These are phyloP conservation scores for Tremella yokohamensis DNA, from an alignment of 768 basidiomycete species.

Conservation along the genomic window DNA sequence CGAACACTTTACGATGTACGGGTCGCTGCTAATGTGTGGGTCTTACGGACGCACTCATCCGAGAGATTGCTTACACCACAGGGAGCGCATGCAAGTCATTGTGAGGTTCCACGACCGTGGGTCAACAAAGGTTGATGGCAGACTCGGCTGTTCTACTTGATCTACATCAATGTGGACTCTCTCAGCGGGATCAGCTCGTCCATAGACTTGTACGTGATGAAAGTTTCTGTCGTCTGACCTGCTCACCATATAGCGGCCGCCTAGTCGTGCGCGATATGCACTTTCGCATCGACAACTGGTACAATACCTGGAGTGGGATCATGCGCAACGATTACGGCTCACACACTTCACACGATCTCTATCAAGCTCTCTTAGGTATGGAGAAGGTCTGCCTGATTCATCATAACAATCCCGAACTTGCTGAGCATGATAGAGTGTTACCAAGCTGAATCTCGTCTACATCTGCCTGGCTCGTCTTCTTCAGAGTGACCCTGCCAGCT, in stretches of 20 bases:
- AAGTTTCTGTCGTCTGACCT: neutral
- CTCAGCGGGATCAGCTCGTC: constrained; percentile 2
- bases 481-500: neutral
- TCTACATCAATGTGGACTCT: neutral
- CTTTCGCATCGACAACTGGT: constrained; percentile 1
- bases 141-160: constrained; percentile 6
- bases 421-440: neutral
- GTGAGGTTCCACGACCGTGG: neutral
- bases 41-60: neutral
- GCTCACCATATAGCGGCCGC: neutral
- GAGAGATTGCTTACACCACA: neutral
- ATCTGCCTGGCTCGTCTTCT: neutral
- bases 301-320: neutral
- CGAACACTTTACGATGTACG: constrained; percentile 3
- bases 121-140: neutral
- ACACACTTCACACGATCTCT: neutral
- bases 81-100: constrained; percentile 3
- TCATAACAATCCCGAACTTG: neutral
- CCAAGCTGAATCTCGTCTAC: constrained; percentile 1
- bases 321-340: neutral
- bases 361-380: neutral
- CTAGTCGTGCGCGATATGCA: neutral
- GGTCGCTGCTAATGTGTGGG: neutral
- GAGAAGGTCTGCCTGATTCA: neutral
- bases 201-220: constrained; percentile 2